Conservation (phyloP, 305 asterid genomes). For the Euphrasia arctica region DNA sequence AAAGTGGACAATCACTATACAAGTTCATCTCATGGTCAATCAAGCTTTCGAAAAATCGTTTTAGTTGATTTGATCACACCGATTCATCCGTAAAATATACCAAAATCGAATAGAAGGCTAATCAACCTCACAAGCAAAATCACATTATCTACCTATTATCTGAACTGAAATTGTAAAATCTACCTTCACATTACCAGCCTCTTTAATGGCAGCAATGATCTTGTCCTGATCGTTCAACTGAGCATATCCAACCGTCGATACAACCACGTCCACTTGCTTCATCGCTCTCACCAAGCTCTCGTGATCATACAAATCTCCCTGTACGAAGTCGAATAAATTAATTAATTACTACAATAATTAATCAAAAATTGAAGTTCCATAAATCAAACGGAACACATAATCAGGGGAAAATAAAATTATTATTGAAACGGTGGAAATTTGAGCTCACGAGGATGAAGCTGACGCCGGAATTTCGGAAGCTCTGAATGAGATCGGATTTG, state of each 20-base stretch:
- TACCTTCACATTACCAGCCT: conserved; percentile 55
- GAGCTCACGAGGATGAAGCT: conserved; percentile 34
- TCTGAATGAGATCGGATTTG: conserved; percentile 36
- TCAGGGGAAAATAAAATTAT: not conserved
- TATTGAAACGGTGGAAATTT: not conserved
- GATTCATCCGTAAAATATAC: not conserved
- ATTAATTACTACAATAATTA: not conserved
- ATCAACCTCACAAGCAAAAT: not conserved
- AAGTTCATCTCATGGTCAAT: not conserved
- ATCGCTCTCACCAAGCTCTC: conserved; percentile 47
- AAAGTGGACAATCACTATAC: not conserved
- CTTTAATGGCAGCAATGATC: conserved; percentile 48
- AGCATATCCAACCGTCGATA: conserved; percentile 46
- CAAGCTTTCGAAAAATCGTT: not conserved
- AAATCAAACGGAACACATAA: not conserved
- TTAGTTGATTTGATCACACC: not conserved
- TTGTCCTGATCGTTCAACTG: conserved; percentile 45
- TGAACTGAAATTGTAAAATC: not conserved
- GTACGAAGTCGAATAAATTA: conserved; percentile 6
- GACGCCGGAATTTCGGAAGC: conserved; percentile 43
- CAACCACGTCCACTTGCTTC: conserved; percentile 59
- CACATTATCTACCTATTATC: not conserved
- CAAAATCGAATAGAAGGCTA: not conserved
- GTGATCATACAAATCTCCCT: conserved; percentile 54
- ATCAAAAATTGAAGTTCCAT: not conserved